Base-by-base conservation (phyloP, 768 basidiomycete genomes). In the Sutorius australiensis region DNA sequence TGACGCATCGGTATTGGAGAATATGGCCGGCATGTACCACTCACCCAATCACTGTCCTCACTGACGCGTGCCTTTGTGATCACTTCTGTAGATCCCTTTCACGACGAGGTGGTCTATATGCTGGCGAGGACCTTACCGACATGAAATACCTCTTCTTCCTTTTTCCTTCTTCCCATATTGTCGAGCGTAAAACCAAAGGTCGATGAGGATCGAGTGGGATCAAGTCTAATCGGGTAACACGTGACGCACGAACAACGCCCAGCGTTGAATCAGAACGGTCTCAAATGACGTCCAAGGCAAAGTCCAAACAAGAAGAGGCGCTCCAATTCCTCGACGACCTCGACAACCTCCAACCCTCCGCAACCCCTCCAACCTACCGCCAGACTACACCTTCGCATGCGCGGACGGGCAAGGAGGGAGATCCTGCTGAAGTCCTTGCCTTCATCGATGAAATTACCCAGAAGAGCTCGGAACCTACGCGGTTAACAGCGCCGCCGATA, bases 361-460 rank as follows among this genome's bases (percentile, higher is more conserved):
- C 59, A n/a, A 51, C 43, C 6, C 48, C 63, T 24, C 67, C 73
- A 19, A 57, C 67, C 1, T 53, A 69, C 14, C 61, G 53, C 33
- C 61, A 63, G 55, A 55, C 33, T 46, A 51, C 52, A 14, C 42
- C 63, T 51, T 59, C 64, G 6, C 43, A 57, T 6, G 54, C 51
- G 38, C 63, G 66, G 43, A 53, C 68, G 40, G 60, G 63, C 50
- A 75, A 73, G 36, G 80, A 81, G 56, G 84, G 83, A 31, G 88
- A 94, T 60, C 81, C 81, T 52, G 83, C 86, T 3, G 89, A 92
- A 56, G 93, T 90, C 24, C 82, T 95, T 27, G 93, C 92, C 14
- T 95, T 95, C 75, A 82, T 97, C 38, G 91, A 97, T 68, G 92
- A 97, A 72, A 92, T 95, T 58, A 93, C 90, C 0, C 90, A 91